Percentiles rank a stretch among this genome's conserved stretches.
Evolutionary conservation across 1,139 yeast genomes (phyloP).

Genomic region (Blastobotrys buckinghamii): DNA sequence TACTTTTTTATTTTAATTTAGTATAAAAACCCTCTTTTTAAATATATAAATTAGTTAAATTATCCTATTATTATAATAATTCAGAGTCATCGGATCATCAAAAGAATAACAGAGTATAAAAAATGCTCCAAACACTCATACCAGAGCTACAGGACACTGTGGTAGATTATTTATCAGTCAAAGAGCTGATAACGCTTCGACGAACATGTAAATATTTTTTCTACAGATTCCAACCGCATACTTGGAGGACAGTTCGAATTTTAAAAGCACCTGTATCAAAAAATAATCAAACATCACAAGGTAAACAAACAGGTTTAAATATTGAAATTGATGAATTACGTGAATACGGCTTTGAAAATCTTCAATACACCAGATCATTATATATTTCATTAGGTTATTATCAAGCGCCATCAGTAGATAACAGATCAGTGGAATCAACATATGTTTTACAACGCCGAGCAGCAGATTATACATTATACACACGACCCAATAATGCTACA

Average conservation of each 20-base stretch:
- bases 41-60: not conserved
- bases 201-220: not conserved
- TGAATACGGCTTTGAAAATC: not conserved
- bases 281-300: not conserved
- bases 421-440: not conserved
- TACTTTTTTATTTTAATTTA: not conserved
- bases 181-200: not conserved
- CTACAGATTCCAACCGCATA: not conserved
- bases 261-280: not conserved
- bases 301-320: not conserved
- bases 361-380: not conserved
- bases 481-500: not conserved
- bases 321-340: not conserved
- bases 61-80: not conserved
- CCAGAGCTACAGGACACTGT: not conserved
- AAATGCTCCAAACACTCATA: not conserved
- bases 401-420: not conserved
- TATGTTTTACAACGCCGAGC: not conserved
- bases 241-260: not conserved
- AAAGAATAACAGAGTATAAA: not conserved
- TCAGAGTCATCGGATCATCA: no score
- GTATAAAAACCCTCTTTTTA: not conserved
- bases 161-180: not conserved
- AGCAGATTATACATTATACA: not conserved
- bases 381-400: not conserved